Percentiles rank a stretch among this genome's conserved stretches.
These are phyloP conservation scores for Zasmidium angulare DNA, from an alignment of 2,329 filamentous ascomycete genomes.

Conservation along the genomic window DNA sequence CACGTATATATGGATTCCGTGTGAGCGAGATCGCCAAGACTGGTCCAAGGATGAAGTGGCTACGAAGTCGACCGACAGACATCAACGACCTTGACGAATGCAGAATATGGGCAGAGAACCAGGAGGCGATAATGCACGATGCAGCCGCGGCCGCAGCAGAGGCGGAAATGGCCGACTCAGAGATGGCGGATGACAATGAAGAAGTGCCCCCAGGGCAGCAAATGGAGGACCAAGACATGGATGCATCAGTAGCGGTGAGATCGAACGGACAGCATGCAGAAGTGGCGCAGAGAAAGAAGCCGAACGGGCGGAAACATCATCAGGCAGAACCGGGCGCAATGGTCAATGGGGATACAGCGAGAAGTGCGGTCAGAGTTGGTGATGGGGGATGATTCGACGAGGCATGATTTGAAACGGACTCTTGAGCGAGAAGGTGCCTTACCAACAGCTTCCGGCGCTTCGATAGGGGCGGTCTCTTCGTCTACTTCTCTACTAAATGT, in stretches of 20 bases:
- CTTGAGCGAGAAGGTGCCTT: neutral
- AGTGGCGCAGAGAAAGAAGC: slow-evolving; percentile 19
- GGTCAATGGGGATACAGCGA: slow-evolving; percentile 21
- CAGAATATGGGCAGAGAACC: slow-evolving; percentile 37
- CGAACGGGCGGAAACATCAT: slow-evolving; percentile 9
- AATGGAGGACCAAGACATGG: slow-evolving; percentile 34
- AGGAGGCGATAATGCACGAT: slow-evolving; percentile 20
- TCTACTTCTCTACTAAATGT: neutral
- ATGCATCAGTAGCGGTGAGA: slow-evolving; percentile 12
- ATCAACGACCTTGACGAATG: slow-evolving; percentile 80
- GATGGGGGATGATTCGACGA: slow-evolving; percentile 12
- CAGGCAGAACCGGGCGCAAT: slow-evolving; percentile 9
- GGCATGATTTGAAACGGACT: neutral
- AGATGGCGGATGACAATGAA: slow-evolving; percentile 32
- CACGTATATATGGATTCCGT: slow-evolving; percentile 93
- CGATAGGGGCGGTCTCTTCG: neutral
- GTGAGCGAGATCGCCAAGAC: slow-evolving; percentile 87
- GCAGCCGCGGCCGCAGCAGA: slow-evolving; percentile 9
- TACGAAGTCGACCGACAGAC: slow-evolving; percentile 78
- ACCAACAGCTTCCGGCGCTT: no score
- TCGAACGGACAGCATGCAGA: slow-evolving; percentile 13
- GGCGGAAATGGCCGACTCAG: slow-evolving; percentile 28
- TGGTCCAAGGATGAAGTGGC: slow-evolving; percentile 95
- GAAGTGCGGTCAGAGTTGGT: slow-evolving; percentile 17
- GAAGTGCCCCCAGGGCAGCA: slow-evolving; percentile 31